phyloP scores from a whole-genome alignment of 2,329 filamentous ascomycete genomes.

The Raffaelea arxii region DNA sequence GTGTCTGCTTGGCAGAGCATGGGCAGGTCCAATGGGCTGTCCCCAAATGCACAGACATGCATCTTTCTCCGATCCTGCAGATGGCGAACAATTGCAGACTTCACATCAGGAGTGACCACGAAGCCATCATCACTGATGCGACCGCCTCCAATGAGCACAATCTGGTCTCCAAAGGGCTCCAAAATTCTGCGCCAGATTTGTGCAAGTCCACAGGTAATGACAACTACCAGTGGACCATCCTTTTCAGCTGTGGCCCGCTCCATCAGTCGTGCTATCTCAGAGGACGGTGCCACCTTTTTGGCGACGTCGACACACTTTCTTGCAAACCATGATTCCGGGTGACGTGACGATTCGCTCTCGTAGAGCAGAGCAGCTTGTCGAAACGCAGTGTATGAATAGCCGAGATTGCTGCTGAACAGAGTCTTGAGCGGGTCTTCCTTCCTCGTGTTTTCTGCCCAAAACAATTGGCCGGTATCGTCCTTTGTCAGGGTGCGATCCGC shows the following conservation, averaged over 20 bases:
- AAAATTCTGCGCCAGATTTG: conserved; percentile 47
- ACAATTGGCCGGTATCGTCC: conserved; percentile 38
- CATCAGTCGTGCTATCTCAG: conserved; percentile 38
- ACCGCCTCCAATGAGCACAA: conserved; percentile 44
- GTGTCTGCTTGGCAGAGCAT: conserved; percentile 46
- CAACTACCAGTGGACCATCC: conserved; percentile 31
- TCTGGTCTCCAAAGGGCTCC: conserved; percentile 23
- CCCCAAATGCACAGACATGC: conserved; percentile 48
- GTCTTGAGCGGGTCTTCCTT: conserved; percentile 23
- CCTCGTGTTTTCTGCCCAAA: conserved; percentile 28
- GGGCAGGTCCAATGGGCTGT: conserved; percentile 45
- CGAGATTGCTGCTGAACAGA: conserved; percentile 35
- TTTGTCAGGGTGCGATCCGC: conserved; percentile 45
- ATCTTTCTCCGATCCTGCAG: conserved; percentile 24
- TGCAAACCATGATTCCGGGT: conserved; percentile 17
- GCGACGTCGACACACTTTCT: conserved; percentile 33
- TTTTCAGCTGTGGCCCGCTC: conserved; percentile 15
- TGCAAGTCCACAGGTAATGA: conserved; percentile 46
- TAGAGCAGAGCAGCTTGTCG: conserved; percentile 43
- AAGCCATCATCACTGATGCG: conserved; percentile 31
- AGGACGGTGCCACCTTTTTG: conserved; percentile 28
- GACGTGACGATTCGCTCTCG: conserved; percentile 31
- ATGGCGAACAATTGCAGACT: conserved; percentile 34
- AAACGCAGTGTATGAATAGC: conserved; percentile 45
- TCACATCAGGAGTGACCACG: conserved; percentile 41